Conservation (phyloP, 2,329 filamentous ascomycete species). For the Polytolypa hystricis region DNA sequence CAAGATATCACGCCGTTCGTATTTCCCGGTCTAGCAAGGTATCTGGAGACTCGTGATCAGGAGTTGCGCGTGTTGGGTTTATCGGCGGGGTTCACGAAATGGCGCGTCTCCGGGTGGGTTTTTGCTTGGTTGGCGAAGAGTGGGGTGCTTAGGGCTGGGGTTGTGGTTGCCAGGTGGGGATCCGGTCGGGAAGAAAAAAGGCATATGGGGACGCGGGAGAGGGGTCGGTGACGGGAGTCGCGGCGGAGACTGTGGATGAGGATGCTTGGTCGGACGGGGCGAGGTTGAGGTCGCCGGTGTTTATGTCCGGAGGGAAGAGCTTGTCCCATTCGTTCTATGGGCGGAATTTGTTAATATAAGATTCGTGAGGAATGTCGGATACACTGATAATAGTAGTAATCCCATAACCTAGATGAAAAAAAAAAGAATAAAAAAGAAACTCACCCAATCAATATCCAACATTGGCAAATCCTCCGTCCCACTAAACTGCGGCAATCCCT, state of each 20-base stretch:
- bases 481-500: conserved; percentile 6
- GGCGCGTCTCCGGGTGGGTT: conserved; percentile 11
- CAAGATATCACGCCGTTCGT: conserved; percentile 44
- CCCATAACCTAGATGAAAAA: background rate
- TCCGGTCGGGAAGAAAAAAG: background rate
- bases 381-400: background rate
- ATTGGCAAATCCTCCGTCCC: conserved; percentile 23
- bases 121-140: conserved; percentile 11
- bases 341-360: too few relatives aligned
- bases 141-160: conserved; percentile 10
- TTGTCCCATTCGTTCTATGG: conserved; percentile 26
- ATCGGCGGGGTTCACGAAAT: conserved; percentile 13
- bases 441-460: conserved; percentile 56
- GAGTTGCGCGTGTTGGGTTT: conserved; percentile 27
- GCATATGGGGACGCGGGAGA: too few relatives aligned
- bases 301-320: conserved; percentile 32
- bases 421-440: conserved; percentile 19
- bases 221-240: too few relatives aligned
- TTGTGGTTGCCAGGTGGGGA: conserved; percentile 10
- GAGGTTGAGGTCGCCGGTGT: conserved; percentile 44
- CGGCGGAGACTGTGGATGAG: too few relatives aligned
- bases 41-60: conserved; percentile 29
- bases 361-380: background rate
- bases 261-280: conserved; percentile 17
- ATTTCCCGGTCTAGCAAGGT: conserved; percentile 39